These are phyloP conservation scores for Suillus brevipes DNA, from an alignment of 768 basidiomycete genomes.

Conservation along the genomic window DNA sequence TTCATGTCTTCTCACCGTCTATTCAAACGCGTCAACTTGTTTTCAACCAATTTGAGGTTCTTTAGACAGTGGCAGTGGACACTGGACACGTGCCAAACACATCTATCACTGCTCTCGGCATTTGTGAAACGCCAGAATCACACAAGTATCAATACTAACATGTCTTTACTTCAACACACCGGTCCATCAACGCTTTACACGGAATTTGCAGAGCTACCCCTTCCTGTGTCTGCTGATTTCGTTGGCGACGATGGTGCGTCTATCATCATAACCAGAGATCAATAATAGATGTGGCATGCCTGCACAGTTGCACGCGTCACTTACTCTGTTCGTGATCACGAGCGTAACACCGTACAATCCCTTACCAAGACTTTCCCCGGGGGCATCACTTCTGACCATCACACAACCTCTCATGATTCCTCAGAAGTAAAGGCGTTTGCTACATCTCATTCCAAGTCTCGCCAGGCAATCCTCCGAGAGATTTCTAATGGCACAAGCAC, in stretches of 20 bases:
- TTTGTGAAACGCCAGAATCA: neutral
- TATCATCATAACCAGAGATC: constrained; percentile 35
- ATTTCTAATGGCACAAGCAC: constrained; percentile 24
- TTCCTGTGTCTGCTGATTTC: neutral
- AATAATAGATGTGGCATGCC: neutral
- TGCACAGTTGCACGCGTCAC: constrained; percentile 43
- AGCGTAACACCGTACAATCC: constrained; percentile 47
- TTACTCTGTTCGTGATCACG: constrained; percentile 51
- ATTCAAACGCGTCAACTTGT: neutral
- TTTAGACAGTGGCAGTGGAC: neutral
- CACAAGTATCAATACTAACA: neutral
- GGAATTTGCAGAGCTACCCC: neutral
- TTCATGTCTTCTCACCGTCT: neutral
- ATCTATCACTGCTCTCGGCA: neutral
- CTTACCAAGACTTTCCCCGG: constrained; percentile 38
- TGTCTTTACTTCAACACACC: neutral
- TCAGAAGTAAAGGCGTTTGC: constrained; percentile 42
- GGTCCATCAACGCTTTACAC: neutral
- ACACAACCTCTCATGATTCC: constrained; percentile 16
- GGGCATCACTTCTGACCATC: constrained; percentile 12
- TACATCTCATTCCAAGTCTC: constrained; percentile 42
- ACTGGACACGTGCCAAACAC: neutral
- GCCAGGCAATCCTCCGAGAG: constrained; percentile 49
- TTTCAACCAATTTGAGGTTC: neutral
- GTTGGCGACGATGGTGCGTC: constrained; percentile 27